Conservation (phyloP, 2,329 filamentous ascomycete species). For the Arthroderma sp. region DNA sequence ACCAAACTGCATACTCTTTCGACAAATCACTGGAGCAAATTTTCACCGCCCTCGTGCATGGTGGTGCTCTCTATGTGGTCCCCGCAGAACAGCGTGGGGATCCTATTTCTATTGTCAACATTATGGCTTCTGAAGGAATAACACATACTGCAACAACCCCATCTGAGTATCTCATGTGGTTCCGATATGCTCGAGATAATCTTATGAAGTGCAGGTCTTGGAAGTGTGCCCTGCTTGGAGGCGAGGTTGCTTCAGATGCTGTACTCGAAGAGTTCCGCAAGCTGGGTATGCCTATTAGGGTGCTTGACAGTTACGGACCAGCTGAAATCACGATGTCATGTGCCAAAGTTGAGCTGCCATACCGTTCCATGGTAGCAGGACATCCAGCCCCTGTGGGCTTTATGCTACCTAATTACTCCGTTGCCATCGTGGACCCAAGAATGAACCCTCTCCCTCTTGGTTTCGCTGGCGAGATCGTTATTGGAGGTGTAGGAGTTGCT, state of each 20-base stretch:
- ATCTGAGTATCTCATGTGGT: constrained; percentile 16
- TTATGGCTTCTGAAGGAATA: constrained; percentile 15
- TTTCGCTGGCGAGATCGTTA: constrained; percentile 33
- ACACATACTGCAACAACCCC: constrained; percentile 17
- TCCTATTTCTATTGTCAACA: constrained; percentile 13
- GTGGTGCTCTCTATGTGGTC: constrained; percentile 15
- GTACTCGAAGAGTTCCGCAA: constrained; percentile 10
- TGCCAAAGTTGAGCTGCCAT: constrained; percentile 12
- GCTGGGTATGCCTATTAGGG: constrained; percentile 11
- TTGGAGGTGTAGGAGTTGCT: constrained; percentile 25
- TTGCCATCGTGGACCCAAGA: constrained; percentile 33
- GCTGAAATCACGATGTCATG: constrained; percentile 17
- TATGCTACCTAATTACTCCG: constrained; percentile 26
- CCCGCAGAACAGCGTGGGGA: constrained; percentile 14
- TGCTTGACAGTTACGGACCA: constrained; percentile 17
- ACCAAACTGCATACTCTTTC: constrained; percentile 16
- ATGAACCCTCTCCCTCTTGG: constrained; percentile 30
- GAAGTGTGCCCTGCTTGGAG: constrained; percentile 15
- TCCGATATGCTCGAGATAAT: constrained; percentile 12
- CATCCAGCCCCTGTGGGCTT: constrained; percentile 14
- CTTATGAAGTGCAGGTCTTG: constrained; percentile 13
- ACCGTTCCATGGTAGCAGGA: constrained; percentile 10
- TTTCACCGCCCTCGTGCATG: constrained; percentile 14
- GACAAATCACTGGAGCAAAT: constrained; percentile 16
- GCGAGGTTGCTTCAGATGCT: constrained; percentile 13